phyloP scores from a whole-genome alignment of 495 filamentous ascomycete genomes.

The Jackrogersella minutella region DNA sequence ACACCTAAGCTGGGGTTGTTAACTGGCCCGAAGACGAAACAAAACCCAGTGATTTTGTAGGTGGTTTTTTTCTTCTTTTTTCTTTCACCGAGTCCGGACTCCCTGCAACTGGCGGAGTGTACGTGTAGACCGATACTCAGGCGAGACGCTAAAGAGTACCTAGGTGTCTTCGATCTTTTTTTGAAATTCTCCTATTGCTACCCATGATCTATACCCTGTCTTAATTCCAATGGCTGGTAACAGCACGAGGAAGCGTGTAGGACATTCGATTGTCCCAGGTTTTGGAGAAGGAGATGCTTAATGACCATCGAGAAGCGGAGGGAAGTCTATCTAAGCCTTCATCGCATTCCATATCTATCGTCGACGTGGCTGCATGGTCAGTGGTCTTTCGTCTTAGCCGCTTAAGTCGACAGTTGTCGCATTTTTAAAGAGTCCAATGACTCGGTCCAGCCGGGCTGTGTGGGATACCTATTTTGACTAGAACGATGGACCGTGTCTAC shows the following conservation, averaged over 20 bases:
- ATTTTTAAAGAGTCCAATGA: slow-evolving; percentile 10
- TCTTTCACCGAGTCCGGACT: slow-evolving; percentile 26
- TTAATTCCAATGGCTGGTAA: slow-evolving; percentile 14
- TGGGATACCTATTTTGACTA: slow-evolving; percentile 9
- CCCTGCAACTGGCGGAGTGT: slow-evolving; percentile 3
- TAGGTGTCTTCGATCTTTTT: neutral
- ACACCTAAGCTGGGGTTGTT: slow-evolving; percentile 18
- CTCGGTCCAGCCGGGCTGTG: slow-evolving; percentile 10
- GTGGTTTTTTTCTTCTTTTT: neutral
- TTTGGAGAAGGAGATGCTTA: neutral
- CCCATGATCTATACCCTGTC: neutral
- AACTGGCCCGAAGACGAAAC: slow-evolving; percentile 4
- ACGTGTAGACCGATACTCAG: neutral
- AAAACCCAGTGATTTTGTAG: slow-evolving; percentile 1
- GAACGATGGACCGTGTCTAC: slow-evolving; percentile 11
- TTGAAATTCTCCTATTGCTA: neutral
- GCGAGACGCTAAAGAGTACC: neutral
- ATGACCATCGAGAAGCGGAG: neutral
- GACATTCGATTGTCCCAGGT: too few species aligned
- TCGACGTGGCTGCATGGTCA: slow-evolving; percentile 16
- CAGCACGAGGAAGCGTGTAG: slow-evolving; percentile 2
- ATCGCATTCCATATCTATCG: slow-evolving; percentile 1
- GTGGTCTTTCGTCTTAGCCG: slow-evolving; percentile 6
- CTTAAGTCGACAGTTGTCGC: neutral
- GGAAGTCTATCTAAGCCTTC: slow-evolving; percentile 2